Evolutionary conservation across 2,329 filamentous ascomycete species (phyloP), one percentile per base, ranked within the genome.

Genomic region (Mollisia scopiformis): DNA sequence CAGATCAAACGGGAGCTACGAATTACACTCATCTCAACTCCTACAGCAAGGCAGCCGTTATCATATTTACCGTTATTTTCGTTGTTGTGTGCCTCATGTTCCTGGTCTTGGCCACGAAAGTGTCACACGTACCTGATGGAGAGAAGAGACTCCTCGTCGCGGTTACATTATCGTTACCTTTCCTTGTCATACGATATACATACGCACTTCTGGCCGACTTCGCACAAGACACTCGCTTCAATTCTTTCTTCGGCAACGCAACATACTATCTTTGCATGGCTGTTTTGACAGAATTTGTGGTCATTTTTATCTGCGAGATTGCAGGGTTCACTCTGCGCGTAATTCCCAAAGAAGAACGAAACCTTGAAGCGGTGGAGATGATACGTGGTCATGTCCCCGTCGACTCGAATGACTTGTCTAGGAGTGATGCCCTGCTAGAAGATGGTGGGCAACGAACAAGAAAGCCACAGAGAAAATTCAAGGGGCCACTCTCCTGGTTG

Each of bases 201-300:
- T 84, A 81, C 70, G 74, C 76, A 1, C 63, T 75, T 6, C 61
- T 81, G 27, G 68, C 72, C 7, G 71, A 72, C 23, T 82, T 80
- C 66, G 61, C 74, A 27, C 63, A 72, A 46, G 72, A 76, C 53
- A 65, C 70, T 3, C 68, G 67, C 28, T 84, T 84, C 71, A 79
- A 72, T 61, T 65, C 73, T 19, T 65, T 76, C 39, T 71, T 67
- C 35, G 76, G 78, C n/a, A 72, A 73, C 41, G 61, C 73, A n/a
- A 74, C 74, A 13, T 73, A 80, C 19, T 62, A 73, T 53, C 68
- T 81, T 8, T 73, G 76, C 35, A 80, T 83, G 77, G 72, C 75
- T 11, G 74, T 82, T 10, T 58, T 82, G 30, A 78, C 80, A 72
- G 81, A 85, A 71, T 76, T 83, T 55, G 64, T 76, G 13, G 75